Base-by-base conservation (phyloP, 2,329 filamentous ascomycete species). In the Beauveria brongniartii region DNA sequence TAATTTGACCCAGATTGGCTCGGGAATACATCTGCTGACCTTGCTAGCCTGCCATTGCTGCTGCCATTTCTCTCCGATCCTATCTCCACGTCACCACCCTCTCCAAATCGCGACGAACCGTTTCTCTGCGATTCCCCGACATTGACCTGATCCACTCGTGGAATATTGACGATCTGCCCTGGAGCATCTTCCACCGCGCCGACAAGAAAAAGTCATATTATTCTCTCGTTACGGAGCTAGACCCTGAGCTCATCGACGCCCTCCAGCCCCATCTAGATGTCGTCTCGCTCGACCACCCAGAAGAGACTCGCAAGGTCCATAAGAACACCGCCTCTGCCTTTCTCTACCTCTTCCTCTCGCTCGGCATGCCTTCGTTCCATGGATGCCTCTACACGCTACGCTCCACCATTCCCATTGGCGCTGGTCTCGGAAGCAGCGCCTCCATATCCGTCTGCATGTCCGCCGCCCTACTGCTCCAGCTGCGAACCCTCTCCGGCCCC, bases 121-220 rank as follows among this genome's bases (percentile, higher is more conserved):
- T 99, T 55, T 90, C 90, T 2, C 80, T 99, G 60, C 88, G 88
- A 68, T 97, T 99, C 73, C 88, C 92, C 63, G 94, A 99, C 72
- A 92, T 97, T 67, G 87, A 89, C 66, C 82, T 99, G 66, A 81
- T 89, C 60, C 92, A 99, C 74, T 92, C 89, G 1, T 99, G 94
- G 94, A 86, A 94, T 71, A 96, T 99, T 65, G 90, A 96, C 73
- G 84, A 90, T 9, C 79, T 99, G 46, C 94, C 94, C 0, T 99
- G 94, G 94, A 78, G 82, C 8, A 76, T 82, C 18, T 99, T 99
- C 75, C 85, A 88, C 24, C 82, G 87, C 22, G 86, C 91, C 0
- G 82, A 82, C 34, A 96, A 95, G 79, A 97, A 96, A 78, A 96
- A 94, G 78, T 90, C 87, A 69, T 97, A 97, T 78, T 96, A 96